Evolutionary conservation across 2,329 filamentous ascomycete species (phyloP).

Genomic region (Colletotrichum limetticola): DNA sequence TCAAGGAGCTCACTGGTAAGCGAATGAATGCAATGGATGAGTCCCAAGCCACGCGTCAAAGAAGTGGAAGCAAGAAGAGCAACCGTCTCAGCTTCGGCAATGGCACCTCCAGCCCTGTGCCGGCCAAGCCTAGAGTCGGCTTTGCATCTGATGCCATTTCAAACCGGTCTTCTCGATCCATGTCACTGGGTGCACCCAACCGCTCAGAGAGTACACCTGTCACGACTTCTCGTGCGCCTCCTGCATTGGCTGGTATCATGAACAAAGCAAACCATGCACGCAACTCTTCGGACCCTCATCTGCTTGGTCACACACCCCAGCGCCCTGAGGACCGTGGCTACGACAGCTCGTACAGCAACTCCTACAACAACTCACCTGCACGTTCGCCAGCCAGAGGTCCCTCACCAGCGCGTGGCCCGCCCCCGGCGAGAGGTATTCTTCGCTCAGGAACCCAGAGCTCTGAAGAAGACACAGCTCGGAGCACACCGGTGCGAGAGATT

Average conservation of each 20-base stretch:
- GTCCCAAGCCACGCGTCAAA: constrained; percentile 47
- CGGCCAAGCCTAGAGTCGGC: constrained; percentile 59
- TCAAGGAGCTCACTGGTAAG: constrained; percentile 88
- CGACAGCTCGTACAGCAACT: constrained; percentile 42
- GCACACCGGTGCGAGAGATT: constrained; percentile 60
- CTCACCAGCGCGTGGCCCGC: constrained; percentile 40
- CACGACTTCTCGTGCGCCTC: constrained; percentile 48
- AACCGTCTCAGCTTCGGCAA: constrained; percentile 66
- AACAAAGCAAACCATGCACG: constrained; percentile 52
- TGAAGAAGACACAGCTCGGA: constrained; percentile 57
- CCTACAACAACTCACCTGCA: constrained; percentile 45
- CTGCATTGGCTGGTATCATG: constrained; percentile 43
- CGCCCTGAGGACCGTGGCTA: constrained; percentile 39
- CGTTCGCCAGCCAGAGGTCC: constrained; percentile 12
- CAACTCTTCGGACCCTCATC: constrained; percentile 59
- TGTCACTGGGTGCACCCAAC: constrained; percentile 53
- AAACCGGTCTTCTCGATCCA: constrained; percentile 63
- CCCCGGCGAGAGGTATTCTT: constrained; percentile 51
- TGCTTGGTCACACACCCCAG: constrained; percentile 38
- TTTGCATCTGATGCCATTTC: constrained; percentile 66
- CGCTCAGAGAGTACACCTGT: constrained; percentile 64
- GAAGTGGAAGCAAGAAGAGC: constrained; percentile 68
- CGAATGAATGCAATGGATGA: constrained; percentile 74
- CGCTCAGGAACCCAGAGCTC: constrained; percentile 55
- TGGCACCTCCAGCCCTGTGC: constrained; percentile 40